Evolutionary conservation across 169 alveolate genomes (phyloP), one percentile per base, ranked within the genome.

Genomic region (Plasmodium gallinaceum): DNA sequence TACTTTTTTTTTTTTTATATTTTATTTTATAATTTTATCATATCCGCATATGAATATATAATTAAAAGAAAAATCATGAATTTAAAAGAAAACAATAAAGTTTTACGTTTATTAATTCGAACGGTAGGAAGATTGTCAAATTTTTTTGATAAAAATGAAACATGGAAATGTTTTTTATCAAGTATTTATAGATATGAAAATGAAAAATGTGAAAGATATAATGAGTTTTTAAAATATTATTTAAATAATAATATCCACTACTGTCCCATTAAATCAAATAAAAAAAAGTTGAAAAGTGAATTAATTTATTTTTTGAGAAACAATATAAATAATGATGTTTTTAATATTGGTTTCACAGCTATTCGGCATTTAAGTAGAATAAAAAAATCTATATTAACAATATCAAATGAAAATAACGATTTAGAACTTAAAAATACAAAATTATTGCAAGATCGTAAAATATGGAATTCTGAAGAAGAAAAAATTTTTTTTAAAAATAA

Each of bases 161-260:
- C 66, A 8, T 83, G 91, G 91, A 83, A 68, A 60, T 68, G 91
- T 52, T 60, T 83, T 5, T 24, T 83, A 6, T 83, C 91, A 26
- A 68, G 57, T 45, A 60, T 58, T 0, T 83, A 83, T 16, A 22
- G 91, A 39, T 83, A 83, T 66, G 91, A 83, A 22, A 83, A 83
- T 51, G 91, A 83, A 24, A 66, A 57, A 18, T 52, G 91, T 60
- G 70, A 18, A 26, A 83, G 54, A 62, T 83, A 83, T 61, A 83
- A 83, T 71, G 71, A 68, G 0, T 83, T 83, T 68, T 24, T 83
- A 57, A 83, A 51, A 20, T 7, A 24, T 0, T 83, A 22, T 52
- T 42, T 83, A 48, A 83, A 68, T 22, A 68, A 32, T 18, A 62
- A 72, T 57, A 46, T 39, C 0, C 91, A 83, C 68, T 83, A 68